A percentile compares a stretch with the other conserved stretches of the same genome.
These are phyloP conservation scores for Rickenella mellea DNA, from an alignment of 768 basidiomycete species.

Conservation along the genomic window DNA sequence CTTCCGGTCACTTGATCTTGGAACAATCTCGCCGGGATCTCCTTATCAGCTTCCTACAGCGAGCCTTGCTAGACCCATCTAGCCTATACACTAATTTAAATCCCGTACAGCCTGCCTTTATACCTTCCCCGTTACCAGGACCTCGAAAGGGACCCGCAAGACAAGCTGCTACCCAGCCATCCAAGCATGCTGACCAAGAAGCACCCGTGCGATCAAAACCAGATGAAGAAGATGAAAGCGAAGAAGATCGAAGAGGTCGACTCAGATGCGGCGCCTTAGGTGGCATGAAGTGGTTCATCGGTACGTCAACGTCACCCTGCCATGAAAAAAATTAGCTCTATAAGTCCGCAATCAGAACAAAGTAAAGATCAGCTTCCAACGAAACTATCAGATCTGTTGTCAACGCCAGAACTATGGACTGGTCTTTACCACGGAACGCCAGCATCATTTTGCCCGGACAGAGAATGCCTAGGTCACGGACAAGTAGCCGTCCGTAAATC, in stretches of 20 bases:
- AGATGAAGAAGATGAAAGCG: conserved; percentile 60
- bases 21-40: conserved; percentile 21
- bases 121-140: conserved; percentile 15
- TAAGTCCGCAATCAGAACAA: neutral
- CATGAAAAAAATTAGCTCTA: neutral
- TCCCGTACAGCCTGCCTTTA: conserved; percentile 40
- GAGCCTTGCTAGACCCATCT: conserved; percentile 50
- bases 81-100: conserved; percentile 53
- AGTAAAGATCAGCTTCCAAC: conserved; percentile 8
- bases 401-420: conserved; percentile 52
- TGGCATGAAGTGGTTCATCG: conserved; percentile 50
- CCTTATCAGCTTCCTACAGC: conserved; percentile 42
- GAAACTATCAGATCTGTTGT: conserved; percentile 30
- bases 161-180: conserved; percentile 13
- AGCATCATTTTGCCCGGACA: conserved; percentile 29
- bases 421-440: conserved; percentile 34
- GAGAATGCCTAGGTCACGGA: conserved; percentile 44
- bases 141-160: conserved; percentile 17
- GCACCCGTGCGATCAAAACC: conserved; percentile 26
- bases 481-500: conserved; percentile 70
- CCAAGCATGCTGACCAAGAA: conserved; percentile 27
- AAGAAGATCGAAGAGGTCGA: conserved; percentile 60
- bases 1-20: conserved; percentile 20
- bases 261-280: conserved; percentile 63
- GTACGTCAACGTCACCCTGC: conserved; percentile 26